Conservation (phyloP, 2,329 filamentous ascomycete genomes). For the Scleromitrula shiraiana region DNA sequence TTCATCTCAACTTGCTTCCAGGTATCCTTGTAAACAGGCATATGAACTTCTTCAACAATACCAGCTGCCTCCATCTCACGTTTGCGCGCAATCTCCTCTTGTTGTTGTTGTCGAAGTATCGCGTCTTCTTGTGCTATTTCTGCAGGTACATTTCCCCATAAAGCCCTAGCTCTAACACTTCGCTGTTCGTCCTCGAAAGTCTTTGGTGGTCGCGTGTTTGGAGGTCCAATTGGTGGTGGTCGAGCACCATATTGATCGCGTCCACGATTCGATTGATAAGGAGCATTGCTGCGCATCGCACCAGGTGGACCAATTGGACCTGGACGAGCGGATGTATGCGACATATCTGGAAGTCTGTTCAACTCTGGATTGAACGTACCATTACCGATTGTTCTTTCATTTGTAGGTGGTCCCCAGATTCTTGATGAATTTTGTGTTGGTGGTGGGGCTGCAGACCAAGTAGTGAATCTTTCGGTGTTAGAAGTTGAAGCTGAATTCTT, state of each 20-base stretch:
- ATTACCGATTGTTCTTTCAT: constrained; percentile 65
- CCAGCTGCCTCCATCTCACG: constrained; percentile 23
- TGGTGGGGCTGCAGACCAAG: constrained; percentile 36
- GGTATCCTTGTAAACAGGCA: constrained; percentile 24
- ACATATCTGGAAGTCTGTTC: constrained; percentile 31
- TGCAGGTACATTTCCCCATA: constrained; percentile 23
- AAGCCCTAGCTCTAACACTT: constrained; percentile 6
- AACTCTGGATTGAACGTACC: constrained; percentile 65
- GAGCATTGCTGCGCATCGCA: constrained; percentile 20
- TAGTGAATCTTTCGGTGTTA: constrained; percentile 44
- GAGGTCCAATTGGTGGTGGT: constrained; percentile 23
- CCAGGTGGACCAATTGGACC: constrained; percentile 31
- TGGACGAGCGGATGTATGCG: constrained; percentile 22
- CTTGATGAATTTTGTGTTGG: constrained; percentile 37
- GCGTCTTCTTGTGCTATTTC: constrained; percentile 23
- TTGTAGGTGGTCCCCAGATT: constrained; percentile 66
- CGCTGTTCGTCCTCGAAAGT: constrained; percentile 16
- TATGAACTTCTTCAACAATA: constrained; percentile 13
- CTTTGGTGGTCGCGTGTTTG: constrained; percentile 13
- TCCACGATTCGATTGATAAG: constrained; percentile 24
- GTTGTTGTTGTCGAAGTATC: constrained; percentile 16
- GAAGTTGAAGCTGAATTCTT: constrained; percentile 24
- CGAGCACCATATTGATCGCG: constrained; percentile 29
- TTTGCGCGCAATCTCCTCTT: constrained; percentile 19
- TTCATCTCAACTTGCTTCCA: constrained; percentile 27